Evolutionary conservation across 345 rosid species (phyloP).

Genomic region (Moricandia moricandioides): DNA sequence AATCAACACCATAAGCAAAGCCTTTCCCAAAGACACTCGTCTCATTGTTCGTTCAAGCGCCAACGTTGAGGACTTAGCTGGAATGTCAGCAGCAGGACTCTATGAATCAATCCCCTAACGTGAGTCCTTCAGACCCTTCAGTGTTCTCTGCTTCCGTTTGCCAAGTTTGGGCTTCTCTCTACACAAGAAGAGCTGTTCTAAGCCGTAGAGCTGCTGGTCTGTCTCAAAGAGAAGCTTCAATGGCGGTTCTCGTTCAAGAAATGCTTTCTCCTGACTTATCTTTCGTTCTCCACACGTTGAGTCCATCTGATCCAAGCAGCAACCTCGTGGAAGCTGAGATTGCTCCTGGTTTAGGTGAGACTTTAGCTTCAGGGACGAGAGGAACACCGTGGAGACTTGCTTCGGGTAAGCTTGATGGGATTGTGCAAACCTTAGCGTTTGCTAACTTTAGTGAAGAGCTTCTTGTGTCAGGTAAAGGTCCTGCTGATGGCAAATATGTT

Average conservation of each 20-base stretch:
- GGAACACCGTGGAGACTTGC: conserved; percentile 97
- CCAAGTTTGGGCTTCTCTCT: conserved; percentile 93
- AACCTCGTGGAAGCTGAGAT: conserved; percentile 82
- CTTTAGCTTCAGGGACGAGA: conserved; percentile 90
- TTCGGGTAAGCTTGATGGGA: conserved; percentile 76
- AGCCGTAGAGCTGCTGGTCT: conserved; percentile 86
- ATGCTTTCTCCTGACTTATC: conserved; percentile 91
- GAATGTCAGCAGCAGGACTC: conserved; percentile 98
- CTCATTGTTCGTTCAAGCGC: conserved; percentile 97
- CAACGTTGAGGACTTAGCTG: conserved; percentile 92
- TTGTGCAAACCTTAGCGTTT: conserved; percentile 70
- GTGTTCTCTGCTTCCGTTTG: conserved; percentile 62
- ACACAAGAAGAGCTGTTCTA: conserved; percentile 90
- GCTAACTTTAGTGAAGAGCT: conserved; percentile 94
- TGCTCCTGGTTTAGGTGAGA: conserved; percentile 95
- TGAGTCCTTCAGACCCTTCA: conserved; percentile 61
- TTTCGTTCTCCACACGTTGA: conserved; percentile 88
- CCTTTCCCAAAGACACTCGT: conserved; percentile 51
- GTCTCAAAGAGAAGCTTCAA: conserved; percentile 74
- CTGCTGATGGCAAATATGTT: conserved; percentile 72
- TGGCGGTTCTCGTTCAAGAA: conserved; percentile 96
- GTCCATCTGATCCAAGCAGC: conserved; percentile 68
- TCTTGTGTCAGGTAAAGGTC: conserved; percentile 60
- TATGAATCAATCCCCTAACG: conserved; percentile 95
- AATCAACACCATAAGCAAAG: conserved; percentile 44